phyloP scores from a whole-genome alignment of 768 basidiomycete genomes.

The Lactarius hengduanensis region DNA sequence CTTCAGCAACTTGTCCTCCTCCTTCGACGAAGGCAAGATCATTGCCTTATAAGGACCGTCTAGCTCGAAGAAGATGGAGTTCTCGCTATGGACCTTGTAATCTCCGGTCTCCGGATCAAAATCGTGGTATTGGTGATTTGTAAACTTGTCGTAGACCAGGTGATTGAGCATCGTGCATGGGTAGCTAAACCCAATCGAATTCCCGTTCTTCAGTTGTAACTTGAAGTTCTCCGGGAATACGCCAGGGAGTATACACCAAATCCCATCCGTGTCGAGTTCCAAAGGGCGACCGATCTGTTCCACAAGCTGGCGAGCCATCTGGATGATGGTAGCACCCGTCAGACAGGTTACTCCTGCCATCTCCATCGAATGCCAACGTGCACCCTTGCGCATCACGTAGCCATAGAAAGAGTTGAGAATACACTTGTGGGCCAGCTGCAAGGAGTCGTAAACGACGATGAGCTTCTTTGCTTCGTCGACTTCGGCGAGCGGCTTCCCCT shows the following conservation, averaged over 20 bases:
- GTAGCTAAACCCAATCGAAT: slow-evolving; percentile 87
- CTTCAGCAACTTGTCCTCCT: slow-evolving; percentile 97
- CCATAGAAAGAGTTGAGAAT: slow-evolving; percentile 99
- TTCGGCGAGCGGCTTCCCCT: slow-evolving; percentile 74
- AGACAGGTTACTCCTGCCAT: slow-evolving; percentile 99
- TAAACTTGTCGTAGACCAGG: slow-evolving; percentile 91
- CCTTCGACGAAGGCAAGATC: slow-evolving; percentile 98
- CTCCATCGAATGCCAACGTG: slow-evolving; percentile 99
- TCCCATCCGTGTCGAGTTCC: slow-evolving; percentile 97
- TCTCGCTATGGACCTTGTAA: slow-evolving; percentile 87
- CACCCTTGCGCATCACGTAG: slow-evolving; percentile 99
- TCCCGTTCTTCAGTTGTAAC: slow-evolving; percentile 86
- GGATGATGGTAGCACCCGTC: slow-evolving; percentile 96
- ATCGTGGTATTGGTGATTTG: slow-evolving; percentile 97
- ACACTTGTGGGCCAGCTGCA: slow-evolving; percentile 99
- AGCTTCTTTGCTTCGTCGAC: slow-evolving; percentile 98
- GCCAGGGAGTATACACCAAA: slow-evolving; percentile 99
- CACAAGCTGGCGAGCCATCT: slow-evolving; percentile 96
- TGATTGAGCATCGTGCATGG: slow-evolving; percentile 99
- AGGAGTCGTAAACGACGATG: slow-evolving; percentile 97
- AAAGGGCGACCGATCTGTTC: slow-evolving; percentile 97
- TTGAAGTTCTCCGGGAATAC: slow-evolving; percentile 98
- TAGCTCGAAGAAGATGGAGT: slow-evolving; percentile 99
- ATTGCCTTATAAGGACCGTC: slow-evolving; percentile 99
- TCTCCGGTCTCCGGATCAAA: slow-evolving; percentile 81